Base-by-base conservation (phyloP, 176 grass and related monocot species). In the Triticum turgidum region DNA sequence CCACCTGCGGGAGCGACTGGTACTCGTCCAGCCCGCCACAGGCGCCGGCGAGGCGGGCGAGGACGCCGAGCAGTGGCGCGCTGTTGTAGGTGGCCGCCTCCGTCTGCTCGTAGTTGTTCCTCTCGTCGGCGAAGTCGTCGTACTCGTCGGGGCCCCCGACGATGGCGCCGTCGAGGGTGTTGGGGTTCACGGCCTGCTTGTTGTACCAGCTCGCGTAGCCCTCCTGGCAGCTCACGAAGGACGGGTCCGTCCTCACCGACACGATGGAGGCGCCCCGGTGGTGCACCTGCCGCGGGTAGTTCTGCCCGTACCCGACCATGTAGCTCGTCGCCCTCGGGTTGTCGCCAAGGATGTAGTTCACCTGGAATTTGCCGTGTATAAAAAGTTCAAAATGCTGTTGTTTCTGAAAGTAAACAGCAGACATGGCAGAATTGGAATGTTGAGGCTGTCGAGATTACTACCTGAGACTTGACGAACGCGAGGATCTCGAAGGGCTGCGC, bases 101-200 rank as follows among this genome's bases (percentile, higher is more conserved):
- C 0, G 96, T 98, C 84, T 98, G 96, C 78, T 98, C 84, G 74
- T 94, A 98, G 89, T 98, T 98, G 66, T 98, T 86, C 7, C 96
- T 81, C 75, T 94, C 88, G 64, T 98, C 96, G 41, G 90, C 92
- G 64, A 98, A 98, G 70, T 96, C 86, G 59, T 98, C 96, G 79
- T 92, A 89, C 76, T 88, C 90, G 32, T 93, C 96, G 9, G 96
- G 96, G 51, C 96, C 96, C 24, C 96, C 96, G 45, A 98, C 96
- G 22, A 96, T 49, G 82, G 96, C 96, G 77, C 96, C 96, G 22
- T 92, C 93, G 3, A 98, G 84, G 1, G 88, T 42, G 86, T 95
- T 98, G 17, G 93, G 96, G 89, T 98, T 91, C 9, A 85, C 70
- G 10, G 65, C 84, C 63, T 68, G 81, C 22, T 90, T 79, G 47